Conservation (phyloP, 805 yeast species). For the Candida piceae region DNA sequence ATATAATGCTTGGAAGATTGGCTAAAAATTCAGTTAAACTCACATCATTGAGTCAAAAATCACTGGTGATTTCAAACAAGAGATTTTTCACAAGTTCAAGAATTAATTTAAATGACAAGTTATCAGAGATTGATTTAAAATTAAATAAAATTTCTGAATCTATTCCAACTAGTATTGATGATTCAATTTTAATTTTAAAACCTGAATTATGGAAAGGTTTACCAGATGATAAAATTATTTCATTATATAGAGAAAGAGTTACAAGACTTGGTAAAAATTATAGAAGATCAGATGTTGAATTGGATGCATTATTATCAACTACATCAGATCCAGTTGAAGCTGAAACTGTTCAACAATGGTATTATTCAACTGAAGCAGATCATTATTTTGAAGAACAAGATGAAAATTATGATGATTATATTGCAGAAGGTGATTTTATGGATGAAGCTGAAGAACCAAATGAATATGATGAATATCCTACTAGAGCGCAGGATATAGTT, state of each 20-base stretch:
- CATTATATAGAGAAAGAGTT: conserved; percentile 56
- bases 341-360: conserved; percentile 20
- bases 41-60: not conserved
- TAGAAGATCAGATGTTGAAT: conserved; percentile 45
- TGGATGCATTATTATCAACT: conserved; percentile 51
- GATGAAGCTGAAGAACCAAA: conserved; percentile 33
- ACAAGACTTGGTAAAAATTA: conserved; percentile 45
- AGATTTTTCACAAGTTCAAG: no score
- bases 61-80: not conserved
- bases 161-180: conserved; percentile 14
- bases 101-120: conserved; percentile 5
- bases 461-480: conserved; percentile 61
- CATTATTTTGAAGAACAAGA: conserved; percentile 35
- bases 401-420: conserved; percentile 37
- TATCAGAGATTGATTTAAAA: conserved; percentile 9
- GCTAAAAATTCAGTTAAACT: not conserved
- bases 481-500: conserved; percentile 65
- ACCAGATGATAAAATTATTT: conserved; percentile 57
- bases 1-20: not conserved
- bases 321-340: conserved; percentile 25
- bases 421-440: conserved; percentile 29
- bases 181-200: conserved; percentile 39
- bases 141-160: conserved; percentile 11
- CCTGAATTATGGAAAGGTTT: conserved; percentile 71
- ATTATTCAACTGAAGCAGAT: conserved; percentile 44